phyloP scores from a whole-genome alignment of 805 yeast genomes.

The Suhomyces sp. region DNA sequence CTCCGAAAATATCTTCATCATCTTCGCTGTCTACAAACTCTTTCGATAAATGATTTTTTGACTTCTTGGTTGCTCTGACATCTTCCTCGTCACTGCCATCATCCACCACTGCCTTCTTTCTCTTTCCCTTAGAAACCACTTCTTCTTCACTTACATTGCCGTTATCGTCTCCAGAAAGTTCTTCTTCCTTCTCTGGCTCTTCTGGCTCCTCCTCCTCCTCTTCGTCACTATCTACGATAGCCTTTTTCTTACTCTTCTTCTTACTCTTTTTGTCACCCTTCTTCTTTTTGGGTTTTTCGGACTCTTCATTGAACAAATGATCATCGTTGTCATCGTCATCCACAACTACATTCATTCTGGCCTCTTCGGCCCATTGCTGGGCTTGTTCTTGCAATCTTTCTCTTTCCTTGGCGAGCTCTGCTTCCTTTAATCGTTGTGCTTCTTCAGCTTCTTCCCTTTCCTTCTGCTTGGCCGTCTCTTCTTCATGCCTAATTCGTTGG shows the following conservation, averaged over 20 bases:
- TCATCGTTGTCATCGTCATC: constrained; percentile 34
- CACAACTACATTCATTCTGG: constrained; percentile 33
- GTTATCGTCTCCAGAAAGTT: constrained; percentile 10
- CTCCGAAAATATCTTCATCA: constrained; percentile 25
- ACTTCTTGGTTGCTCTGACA: constrained; percentile 32
- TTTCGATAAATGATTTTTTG: constrained; percentile 26
- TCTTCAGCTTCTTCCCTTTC: constrained; percentile 41
- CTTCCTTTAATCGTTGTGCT: constrained; percentile 45
- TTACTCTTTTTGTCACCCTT: constrained; percentile 11
- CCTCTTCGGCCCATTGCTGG: constrained; percentile 49
- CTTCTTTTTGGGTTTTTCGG: constrained; percentile 18
- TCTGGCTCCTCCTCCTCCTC: constrained; percentile 21
- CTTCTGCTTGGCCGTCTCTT: constrained; percentile 35
- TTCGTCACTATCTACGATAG: constrained; percentile 28
- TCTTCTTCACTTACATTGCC: constrained; percentile 4
- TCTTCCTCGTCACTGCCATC: constrained; percentile 33
- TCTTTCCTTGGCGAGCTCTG: constrained; percentile 44
- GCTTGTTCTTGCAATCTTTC: constrained; percentile 51
- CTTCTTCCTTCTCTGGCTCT: constrained; percentile 5
- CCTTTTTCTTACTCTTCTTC: constrained; percentile 25
- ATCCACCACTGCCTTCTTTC: constrained; percentile 24
- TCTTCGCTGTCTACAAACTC: constrained; percentile 49
- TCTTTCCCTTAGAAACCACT: constrained; percentile 17
- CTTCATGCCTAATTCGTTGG: constrained; percentile 59
- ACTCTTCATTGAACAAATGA: constrained; percentile 5